A percentile compares a stretch with the other conserved stretches of the same genome.
Evolutionary conservation across 768 basidiomycete genomes (phyloP).

Genomic region (Neoboletus subvelutipes): DNA sequence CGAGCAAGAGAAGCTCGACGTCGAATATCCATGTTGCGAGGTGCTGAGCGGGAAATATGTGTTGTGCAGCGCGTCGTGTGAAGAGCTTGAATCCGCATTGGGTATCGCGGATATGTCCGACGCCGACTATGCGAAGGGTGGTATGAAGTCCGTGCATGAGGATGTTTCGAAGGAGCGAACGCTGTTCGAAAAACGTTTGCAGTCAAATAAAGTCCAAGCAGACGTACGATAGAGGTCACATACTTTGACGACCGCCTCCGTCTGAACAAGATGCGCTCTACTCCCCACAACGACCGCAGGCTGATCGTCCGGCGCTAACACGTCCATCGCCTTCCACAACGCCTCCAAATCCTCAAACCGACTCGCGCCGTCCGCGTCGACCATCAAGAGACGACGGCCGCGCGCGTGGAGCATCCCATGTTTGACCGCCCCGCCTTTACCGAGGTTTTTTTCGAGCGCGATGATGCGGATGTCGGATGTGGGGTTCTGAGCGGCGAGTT

Average conservation of each 20-base stretch:
- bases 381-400: conserved; percentile 81
- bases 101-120: conserved; percentile 88
- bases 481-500: conserved; percentile 56
- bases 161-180: conserved; percentile 83
- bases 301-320: conserved; percentile 45
- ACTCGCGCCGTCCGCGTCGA: conserved; percentile 93
- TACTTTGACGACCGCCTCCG: conserved; percentile 93
- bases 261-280: conserved; percentile 88
- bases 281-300: conserved; percentile 81
- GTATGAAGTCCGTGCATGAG: conserved; percentile 95
- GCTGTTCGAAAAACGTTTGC: conserved; percentile 42
- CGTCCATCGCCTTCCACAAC: conserved; percentile 77
- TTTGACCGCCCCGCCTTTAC: conserved; percentile 91
- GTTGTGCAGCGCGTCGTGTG: conserved; percentile 74
- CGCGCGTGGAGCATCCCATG: conserved; percentile 87
- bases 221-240: background rate
- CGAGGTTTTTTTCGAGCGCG: conserved; percentile 74
- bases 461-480: conserved; percentile 73
- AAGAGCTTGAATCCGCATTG: conserved; percentile 98
- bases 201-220: background rate
- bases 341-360: conserved; percentile 79
- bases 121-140: conserved; percentile 84
- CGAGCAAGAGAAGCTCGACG: conserved; percentile 86
- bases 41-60: conserved; percentile 85
- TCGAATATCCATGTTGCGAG: conserved; percentile 96